Percentiles rank a stretch among this genome's conserved stretches.
These are phyloP conservation scores for Mucor mucedo DNA, from an alignment of 371 early-diverging fungal genomes.

Conservation along the genomic window DNA sequence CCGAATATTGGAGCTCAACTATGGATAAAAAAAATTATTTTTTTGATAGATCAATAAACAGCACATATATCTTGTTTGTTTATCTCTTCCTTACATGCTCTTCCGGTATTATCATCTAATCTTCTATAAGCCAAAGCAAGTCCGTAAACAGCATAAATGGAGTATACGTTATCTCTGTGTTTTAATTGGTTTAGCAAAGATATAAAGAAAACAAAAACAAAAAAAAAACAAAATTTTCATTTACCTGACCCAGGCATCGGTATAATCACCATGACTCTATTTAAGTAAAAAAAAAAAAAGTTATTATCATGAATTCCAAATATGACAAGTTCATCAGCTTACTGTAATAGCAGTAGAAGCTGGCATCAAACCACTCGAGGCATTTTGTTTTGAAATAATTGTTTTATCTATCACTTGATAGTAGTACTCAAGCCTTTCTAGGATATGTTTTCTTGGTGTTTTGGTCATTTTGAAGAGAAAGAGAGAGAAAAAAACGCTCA, in stretches of 20 bases:
- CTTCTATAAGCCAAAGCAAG: conserved; percentile 85
- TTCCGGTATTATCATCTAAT: conserved; percentile 84
- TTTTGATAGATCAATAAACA: background rate
- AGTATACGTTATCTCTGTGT: conserved; percentile 87
- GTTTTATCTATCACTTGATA: conserved; percentile 74
- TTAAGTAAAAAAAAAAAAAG: background rate
- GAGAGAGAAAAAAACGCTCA: background rate
- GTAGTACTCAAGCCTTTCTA: conserved; percentile 73
- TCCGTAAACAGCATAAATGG: conserved; percentile 86
- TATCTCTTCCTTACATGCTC: conserved; percentile 66
- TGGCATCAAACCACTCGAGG: conserved; percentile 84
- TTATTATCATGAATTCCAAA: background rate
- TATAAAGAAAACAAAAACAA: background rate
- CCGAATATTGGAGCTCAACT: conserved; percentile 87
- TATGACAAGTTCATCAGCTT: conserved; percentile 11
- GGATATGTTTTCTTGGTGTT: conserved; percentile 9
- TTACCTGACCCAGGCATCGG: conserved; percentile 92
- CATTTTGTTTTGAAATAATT: conserved; percentile 79
- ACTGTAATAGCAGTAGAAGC: conserved; percentile 87
- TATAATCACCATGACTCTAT: conserved; percentile 79
- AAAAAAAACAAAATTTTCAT: conserved; percentile 6
- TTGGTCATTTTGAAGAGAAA: conserved; percentile 8
- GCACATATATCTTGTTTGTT: background rate
- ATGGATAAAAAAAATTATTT: background rate
- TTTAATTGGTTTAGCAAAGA: background rate